A percentile compares a stretch with the other conserved stretches of the same genome.
Evolutionary conservation across 2,329 filamentous ascomycete genomes (phyloP).

Genomic region (Zarea fungicola): DNA sequence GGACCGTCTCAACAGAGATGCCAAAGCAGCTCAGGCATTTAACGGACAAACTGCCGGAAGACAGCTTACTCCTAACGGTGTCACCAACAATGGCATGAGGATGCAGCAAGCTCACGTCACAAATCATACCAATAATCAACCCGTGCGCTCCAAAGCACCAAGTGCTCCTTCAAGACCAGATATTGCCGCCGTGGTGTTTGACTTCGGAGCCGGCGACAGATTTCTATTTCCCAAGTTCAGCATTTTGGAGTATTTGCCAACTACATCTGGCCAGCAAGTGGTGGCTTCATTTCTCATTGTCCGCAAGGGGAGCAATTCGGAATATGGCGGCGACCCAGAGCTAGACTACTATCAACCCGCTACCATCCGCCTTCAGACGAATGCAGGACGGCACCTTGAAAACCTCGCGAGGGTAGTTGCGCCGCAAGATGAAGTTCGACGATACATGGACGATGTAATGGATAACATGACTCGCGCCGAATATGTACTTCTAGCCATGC

Average conservation of each 20-base stretch:
- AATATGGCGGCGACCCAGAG: slow-evolving; percentile 57
- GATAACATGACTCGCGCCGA: slow-evolving; percentile 63
- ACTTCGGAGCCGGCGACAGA: slow-evolving; percentile 68
- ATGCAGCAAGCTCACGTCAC: slow-evolving; percentile 10
- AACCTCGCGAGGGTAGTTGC: slow-evolving; percentile 57
- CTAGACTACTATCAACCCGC: slow-evolving; percentile 75
- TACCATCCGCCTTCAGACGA: slow-evolving; percentile 54
- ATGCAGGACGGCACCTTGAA: slow-evolving; percentile 53
- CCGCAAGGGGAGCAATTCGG: slow-evolving; percentile 62
- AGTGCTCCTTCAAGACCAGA: slow-evolving; percentile 51
- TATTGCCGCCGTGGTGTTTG: slow-evolving; percentile 62
- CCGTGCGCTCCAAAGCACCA: slow-evolving; percentile 56
- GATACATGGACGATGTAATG: slow-evolving; percentile 68
- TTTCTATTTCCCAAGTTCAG: slow-evolving; percentile 76
- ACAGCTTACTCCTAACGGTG: slow-evolving; percentile 26
- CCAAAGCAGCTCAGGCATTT: slow-evolving; percentile 29
- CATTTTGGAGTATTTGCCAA: slow-evolving; percentile 61
- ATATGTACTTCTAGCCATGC: slow-evolving; percentile 63
- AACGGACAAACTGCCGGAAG: slow-evolving; percentile 20
- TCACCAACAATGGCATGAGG: slow-evolving; percentile 23
- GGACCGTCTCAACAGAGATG: slow-evolving; percentile 42
- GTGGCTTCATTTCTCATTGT: slow-evolving; percentile 75
- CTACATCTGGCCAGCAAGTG: slow-evolving; percentile 50
- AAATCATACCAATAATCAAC: slow-evolving; percentile 41
- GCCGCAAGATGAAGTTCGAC: slow-evolving; percentile 55